Base-by-base conservation (phyloP, 257 asterid species). In the Echium plantagineum region DNA sequence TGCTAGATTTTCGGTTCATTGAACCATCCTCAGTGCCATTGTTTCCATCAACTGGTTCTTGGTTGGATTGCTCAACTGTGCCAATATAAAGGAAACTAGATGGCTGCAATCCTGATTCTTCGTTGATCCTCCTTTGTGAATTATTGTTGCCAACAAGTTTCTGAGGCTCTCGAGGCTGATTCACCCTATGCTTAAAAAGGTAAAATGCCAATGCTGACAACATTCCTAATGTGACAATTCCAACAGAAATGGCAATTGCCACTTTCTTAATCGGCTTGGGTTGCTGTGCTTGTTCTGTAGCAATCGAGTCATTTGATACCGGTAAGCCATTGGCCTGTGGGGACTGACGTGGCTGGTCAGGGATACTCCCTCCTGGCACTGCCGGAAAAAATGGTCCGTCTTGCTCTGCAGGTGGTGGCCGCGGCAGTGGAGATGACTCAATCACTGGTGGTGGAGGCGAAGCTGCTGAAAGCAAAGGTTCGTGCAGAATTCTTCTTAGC, bases 371-470 rank as follows among this genome's bases (percentile, higher is more conserved):
- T 64, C 73, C 58, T 2, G 95, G 98, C 17, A 85, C 87, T 60
- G 85, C 86, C 8, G 86, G 93, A 74, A 88, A 88, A 78, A 91
- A 91, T 0, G 98, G 98, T 75, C 77, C 89, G 73, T 84, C 93
- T 67, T 78, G 96, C 61, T 62, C 75, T 1, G 90, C 35, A 6
- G 85, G 78, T 5, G 82, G 57, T 3, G 85, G 75, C 0, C 81
- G 78, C 0, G 84, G 78, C 15, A 80, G 70, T 4, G 69, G 67
- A 7, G 70, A 49, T 6, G 61, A 16, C 7, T 60, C 57, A 21
- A 71, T 16, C 5, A 85, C 71, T 42, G 17, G 49, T 42, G 49
- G 49, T 15, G 94, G 84, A 2, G 81, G 49, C 26, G 89, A 60
- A 65, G 71, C 71, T 12, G 60, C 78, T 22, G 96, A 93, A 30